phyloP scores from a whole-genome alignment of 345 rosid species.

The Toxicodendron radicans region DNA sequence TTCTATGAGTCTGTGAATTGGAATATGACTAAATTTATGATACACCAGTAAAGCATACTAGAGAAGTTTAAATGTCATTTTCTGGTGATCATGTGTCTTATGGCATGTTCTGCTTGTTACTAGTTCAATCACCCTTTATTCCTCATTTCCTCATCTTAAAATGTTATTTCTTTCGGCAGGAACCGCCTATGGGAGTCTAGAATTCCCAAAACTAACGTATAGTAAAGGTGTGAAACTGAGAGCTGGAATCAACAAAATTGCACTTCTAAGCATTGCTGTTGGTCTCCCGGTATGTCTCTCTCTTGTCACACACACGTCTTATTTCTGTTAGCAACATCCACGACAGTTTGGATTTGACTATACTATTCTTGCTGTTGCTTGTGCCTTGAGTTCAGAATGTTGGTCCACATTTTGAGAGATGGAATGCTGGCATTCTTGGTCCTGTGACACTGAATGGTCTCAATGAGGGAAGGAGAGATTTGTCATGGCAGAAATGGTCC shows the following conservation, averaged over 20 bases:
- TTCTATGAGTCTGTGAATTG: not conserved
- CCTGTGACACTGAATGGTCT: slow-evolving; percentile 83
- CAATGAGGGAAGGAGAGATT: slow-evolving; percentile 74
- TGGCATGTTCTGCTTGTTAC: not conserved
- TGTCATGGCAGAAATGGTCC: slow-evolving; percentile 97
- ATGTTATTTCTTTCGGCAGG: slow-evolving; percentile 43
- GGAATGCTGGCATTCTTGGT: slow-evolving; percentile 97
- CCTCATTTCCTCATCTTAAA: not conserved
- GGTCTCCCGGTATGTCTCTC: slow-evolving; percentile 85
- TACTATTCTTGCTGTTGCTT: slow-evolving; percentile 18
- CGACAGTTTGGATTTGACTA: slow-evolving; percentile 13
- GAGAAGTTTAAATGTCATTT: not conserved
- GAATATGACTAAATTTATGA: not conserved
- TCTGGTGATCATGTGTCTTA: not conserved
- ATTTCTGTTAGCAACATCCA: not conserved
- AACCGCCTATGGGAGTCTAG: slow-evolving; percentile 87
- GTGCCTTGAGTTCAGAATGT: slow-evolving; percentile 62
- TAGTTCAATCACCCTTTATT: not conserved
- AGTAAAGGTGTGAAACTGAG: slow-evolving; percentile 67
- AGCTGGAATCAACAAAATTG: slow-evolving; percentile 83
- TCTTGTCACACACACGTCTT: not conserved
- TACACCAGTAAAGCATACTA: not conserved
- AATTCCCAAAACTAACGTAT: slow-evolving; percentile 81
- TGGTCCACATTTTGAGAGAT: slow-evolving; percentile 97
- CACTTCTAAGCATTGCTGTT: slow-evolving; percentile 86